These are phyloP conservation scores for Candida gorgasii DNA, from an alignment of 805 yeast species.

Conservation along the genomic window DNA sequence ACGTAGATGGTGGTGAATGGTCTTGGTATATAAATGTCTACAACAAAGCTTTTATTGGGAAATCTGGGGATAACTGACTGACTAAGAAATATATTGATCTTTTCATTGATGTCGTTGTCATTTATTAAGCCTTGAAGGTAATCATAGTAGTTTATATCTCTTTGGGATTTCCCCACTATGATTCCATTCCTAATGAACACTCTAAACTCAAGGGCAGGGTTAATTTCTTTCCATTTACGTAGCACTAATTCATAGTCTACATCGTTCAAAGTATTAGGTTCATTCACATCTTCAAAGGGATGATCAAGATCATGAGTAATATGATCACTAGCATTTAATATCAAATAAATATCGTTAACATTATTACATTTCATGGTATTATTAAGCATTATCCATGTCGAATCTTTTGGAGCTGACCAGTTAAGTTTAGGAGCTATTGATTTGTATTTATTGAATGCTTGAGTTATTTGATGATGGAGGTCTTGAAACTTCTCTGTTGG, in stretches of 20 bases:
- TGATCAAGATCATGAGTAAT: slow-evolving; percentile 79
- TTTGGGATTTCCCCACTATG: slow-evolving; percentile 75
- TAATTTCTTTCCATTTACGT: slow-evolving; percentile 78
- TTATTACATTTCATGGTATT: slow-evolving; percentile 71
- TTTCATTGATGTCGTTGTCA: slow-evolving; percentile 18
- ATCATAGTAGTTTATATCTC: slow-evolving; percentile 83
- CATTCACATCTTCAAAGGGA: slow-evolving; percentile 55
- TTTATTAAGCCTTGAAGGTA: slow-evolving; percentile 61
- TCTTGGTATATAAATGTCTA: slow-evolving; percentile 82
- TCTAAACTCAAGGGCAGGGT: slow-evolving; percentile 91
- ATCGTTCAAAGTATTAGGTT: slow-evolving; percentile 18
- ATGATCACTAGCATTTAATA: slow-evolving; percentile 86
- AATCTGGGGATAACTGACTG: slow-evolving; percentile 28
- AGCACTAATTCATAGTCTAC: slow-evolving; percentile 65
- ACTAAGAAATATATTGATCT: slow-evolving; percentile 33
- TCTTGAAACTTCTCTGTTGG: slow-evolving; percentile 45
- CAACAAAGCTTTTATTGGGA: slow-evolving; percentile 43
- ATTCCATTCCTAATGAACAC: slow-evolving; percentile 68
- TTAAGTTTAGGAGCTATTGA: slow-evolving; percentile 87
- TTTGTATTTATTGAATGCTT: slow-evolving; percentile 43
- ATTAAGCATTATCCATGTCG: slow-evolving; percentile 85
- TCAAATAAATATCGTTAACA: slow-evolving; percentile 73
- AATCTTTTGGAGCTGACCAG: slow-evolving; percentile 97
- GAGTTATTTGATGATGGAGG: slow-evolving; percentile 55
- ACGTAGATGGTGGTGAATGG: slow-evolving; percentile 67